Evolutionary conservation across 148 eudicot species (phyloP).

Genomic region (Rhododendron ovatum): DNA sequence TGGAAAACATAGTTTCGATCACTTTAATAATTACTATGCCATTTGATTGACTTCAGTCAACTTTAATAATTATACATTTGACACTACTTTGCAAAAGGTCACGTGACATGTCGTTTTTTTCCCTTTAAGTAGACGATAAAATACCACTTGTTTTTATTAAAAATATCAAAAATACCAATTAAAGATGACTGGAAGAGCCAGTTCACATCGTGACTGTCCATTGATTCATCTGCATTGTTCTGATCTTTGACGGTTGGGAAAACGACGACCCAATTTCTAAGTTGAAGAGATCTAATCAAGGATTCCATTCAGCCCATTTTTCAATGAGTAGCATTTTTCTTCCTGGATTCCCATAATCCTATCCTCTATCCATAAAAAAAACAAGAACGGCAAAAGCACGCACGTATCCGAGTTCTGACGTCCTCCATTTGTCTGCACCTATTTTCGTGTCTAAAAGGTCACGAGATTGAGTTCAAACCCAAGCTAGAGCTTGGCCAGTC

Average conservation of each 20-base stretch:
- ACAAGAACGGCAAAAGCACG: not conserved
- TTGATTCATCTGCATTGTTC: too few relatives aligned
- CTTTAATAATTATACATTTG: not conserved
- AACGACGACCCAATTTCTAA: too few relatives aligned
- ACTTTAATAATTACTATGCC: not conserved
- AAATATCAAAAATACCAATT: too few relatives aligned
- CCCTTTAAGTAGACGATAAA: too few relatives aligned
- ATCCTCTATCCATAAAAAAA: not conserved
- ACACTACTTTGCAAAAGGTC: not conserved
- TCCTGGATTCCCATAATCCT: not conserved
- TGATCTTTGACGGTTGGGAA: not conserved
- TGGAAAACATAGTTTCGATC: not conserved
- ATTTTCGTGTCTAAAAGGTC: not conserved
- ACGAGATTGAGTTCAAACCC: not conserved
- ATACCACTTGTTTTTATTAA: too few relatives aligned
- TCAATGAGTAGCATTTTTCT: not conserved
- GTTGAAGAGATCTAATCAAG: not conserved
- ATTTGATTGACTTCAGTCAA: not conserved
- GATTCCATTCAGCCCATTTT: not conserved
- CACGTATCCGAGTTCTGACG: not conserved
- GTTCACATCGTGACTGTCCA: too few relatives aligned
- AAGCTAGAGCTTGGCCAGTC: not conserved
- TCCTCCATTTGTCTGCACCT: not conserved
- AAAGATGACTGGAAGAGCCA: accelerated
- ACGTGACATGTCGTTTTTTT: not conserved